Base-by-base conservation (phyloP, 495 filamentous ascomycete species). In the Penicillium desertorum region DNA sequence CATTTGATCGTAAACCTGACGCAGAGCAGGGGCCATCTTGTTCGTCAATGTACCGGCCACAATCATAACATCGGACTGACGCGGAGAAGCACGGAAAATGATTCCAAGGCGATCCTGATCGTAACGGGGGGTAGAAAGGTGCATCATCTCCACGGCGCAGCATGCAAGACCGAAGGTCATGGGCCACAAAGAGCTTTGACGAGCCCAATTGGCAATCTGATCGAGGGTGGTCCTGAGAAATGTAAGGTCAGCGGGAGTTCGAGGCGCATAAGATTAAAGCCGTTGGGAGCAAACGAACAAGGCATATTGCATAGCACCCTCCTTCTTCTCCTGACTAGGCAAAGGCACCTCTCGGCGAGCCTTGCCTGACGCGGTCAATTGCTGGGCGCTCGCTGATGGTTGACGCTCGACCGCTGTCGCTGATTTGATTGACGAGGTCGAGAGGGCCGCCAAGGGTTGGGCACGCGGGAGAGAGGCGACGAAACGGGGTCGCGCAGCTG, bases 91-190 rank as follows among this genome's bases (percentile, higher is more conserved):
- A 65, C 92, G 88, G 86, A 97, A 97, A 71, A 97, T 97, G 71
- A 97, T 97, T 65, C 92, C 92, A 37, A 97, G 82, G 6, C 92
- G 83, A 81, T 97, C 92, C 67, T 97, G 92, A 70, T 97, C 92
- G 78, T 97, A 97, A 55, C 92, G 90, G 34, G 92, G 92, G 30
- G 92, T 92, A 32, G 92, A 96, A 20, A 97, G 81, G 73, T 97
- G 92, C 92, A 97, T 97, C 92, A 97, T 97, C 73, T 97, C 92
- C 60, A 97, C 79, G 73, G 92, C 92, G 76, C 92, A 97, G 83
- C 92, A 97, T 53, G 92, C 92, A 46, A 97, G 88, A 46, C 92
- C 92, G 78, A 97, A 97, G 22, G 92, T 97, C 91, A 97, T 95
- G 67, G 92, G 92, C 92, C 92, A 97, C 52, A 97, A 79, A 17